Evolutionary conservation across 1,284 basidiomycete species (phyloP), one percentile per base, ranked within the genome.

Genomic region (Irpex lacteus): DNA sequence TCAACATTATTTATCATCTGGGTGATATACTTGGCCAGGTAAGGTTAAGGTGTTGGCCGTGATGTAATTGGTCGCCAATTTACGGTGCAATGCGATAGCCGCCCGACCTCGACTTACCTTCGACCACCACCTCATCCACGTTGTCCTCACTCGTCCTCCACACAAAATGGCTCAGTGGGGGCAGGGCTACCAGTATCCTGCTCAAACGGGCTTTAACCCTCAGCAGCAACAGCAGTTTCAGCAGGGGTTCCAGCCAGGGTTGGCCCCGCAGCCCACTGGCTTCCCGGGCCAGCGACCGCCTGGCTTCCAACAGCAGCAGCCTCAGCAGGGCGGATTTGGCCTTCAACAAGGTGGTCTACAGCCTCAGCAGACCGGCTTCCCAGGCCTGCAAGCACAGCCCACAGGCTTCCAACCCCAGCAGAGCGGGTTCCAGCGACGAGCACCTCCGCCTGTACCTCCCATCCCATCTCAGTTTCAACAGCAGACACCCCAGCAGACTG

Each of bases 391-490:
- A 52, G 66, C 70, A 6, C 70, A 71, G 63, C 67, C 64, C 11
- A 72, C 71, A 7, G 76, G 75, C 38, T 74, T 75, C 19, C 80
- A 74, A 47, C 76, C 72, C 40, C 54, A 56, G 54, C 54, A 26
- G 54, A 76, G 76, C 68, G 82, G 79, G 56, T 73, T 72, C 68
- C 86, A 87, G 73, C 85, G 85, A 67, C 74, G 74, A 50, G 80
- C 81, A n/a, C 74, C 83, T 4, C 85, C 85, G 5, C 86, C 88
- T 1, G 85, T 91, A 15, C 89, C 89, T 13, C 80, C 85, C 6
- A 74, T 87, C 61, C 85, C 85, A 6, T 72, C 76, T 0, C 87
- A 87, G 69, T 89, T 85, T 69, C 85, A 85, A 65, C 82, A 56
- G 32, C 54, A 56, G 34, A 56, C 32, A 36, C 70, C 68, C 4